Evolutionary conservation across 148 eudicot genomes (phyloP).

Genomic region (Tetragonia tetragonoides): DNA sequence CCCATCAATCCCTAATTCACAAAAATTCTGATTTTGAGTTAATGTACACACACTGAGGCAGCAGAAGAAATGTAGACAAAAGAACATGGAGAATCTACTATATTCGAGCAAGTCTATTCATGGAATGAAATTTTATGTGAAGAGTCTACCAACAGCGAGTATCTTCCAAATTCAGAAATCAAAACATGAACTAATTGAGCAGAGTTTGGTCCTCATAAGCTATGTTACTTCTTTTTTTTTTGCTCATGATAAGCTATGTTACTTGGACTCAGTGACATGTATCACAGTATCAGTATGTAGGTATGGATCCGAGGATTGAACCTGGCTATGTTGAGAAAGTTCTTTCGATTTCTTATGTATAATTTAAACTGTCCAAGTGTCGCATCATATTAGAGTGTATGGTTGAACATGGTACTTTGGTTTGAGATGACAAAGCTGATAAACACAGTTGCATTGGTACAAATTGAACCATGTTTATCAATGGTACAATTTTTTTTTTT

Average conservation of each 20-base stretch:
- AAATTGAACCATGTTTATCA: not conserved
- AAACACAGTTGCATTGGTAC: too few relatives aligned
- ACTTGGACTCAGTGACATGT: not conserved
- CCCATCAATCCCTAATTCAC: conserved; percentile 83
- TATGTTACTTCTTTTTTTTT: not conserved
- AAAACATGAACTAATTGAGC: too few relatives aligned
- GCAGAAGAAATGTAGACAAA: not conserved
- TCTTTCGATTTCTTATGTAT: too few relatives aligned
- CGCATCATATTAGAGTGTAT: too few relatives aligned
- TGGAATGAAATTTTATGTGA: not conserved
- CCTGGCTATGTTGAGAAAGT: too few relatives aligned
- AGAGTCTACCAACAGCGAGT: not conserved
- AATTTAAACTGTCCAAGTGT: not conserved
- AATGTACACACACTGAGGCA: not conserved
- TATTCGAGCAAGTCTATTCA: not conserved
- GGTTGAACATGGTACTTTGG: too few relatives aligned
- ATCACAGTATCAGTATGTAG: too few relatives aligned
- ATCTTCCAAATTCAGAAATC: not conserved
- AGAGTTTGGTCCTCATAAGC: not conserved
- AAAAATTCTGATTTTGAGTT: conserved; percentile 6
- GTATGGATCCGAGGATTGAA: too few relatives aligned
- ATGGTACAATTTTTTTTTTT: not conserved
- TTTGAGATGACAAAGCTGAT: too few relatives aligned
- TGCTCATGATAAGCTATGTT: not conserved
- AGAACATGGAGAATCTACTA: not conserved